These are phyloP conservation scores for Papiliotrema fonsecae DNA, from an alignment of 1,284 basidiomycete genomes.

Conservation along the genomic window DNA sequence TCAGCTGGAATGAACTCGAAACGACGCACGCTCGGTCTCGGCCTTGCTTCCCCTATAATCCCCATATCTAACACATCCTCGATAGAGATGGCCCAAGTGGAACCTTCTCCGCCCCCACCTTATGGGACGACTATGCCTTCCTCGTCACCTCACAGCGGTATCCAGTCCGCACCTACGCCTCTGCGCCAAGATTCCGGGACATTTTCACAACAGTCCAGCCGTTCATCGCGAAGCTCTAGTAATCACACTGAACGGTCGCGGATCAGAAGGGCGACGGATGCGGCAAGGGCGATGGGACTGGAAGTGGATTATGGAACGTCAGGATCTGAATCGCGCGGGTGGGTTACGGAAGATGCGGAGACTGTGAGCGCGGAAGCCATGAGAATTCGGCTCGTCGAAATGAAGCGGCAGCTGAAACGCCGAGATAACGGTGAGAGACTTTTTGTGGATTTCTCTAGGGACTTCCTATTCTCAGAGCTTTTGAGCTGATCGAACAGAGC, in stretches of 20 bases:
- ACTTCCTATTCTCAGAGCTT: no score
- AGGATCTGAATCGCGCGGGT: constrained; percentile 4
- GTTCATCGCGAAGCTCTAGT: not conserved
- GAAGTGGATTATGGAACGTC: constrained; percentile 14
- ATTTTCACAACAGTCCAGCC: constrained; percentile 6
- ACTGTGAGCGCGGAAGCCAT: constrained; percentile 14
- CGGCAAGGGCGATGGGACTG: constrained; percentile 14
- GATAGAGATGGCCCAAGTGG: not conserved
- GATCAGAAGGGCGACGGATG: constrained; percentile 14
- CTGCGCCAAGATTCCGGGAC: constrained; percentile 10
- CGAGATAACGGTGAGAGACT: constrained; percentile 26
- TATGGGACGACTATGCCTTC: constrained; percentile 10
- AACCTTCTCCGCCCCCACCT: constrained; percentile 30
- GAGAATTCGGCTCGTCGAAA: constrained; percentile 9
- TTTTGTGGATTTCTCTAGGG: not conserved
- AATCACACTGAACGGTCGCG: not conserved
- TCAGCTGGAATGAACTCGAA: no score
- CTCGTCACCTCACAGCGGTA: not conserved
- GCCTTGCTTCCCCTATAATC: not conserved
- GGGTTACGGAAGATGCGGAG: constrained; percentile 6
- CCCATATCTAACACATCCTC: not conserved
- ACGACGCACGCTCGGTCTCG: constrained; percentile 6
- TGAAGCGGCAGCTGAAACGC: constrained; percentile 13
- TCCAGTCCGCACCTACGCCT: constrained; percentile 4
- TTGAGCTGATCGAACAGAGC: constrained; percentile 11